Evolutionary conservation across 768 basidiomycete species (phyloP).

Genomic region (Sistotremastrum niveocremeum): DNA sequence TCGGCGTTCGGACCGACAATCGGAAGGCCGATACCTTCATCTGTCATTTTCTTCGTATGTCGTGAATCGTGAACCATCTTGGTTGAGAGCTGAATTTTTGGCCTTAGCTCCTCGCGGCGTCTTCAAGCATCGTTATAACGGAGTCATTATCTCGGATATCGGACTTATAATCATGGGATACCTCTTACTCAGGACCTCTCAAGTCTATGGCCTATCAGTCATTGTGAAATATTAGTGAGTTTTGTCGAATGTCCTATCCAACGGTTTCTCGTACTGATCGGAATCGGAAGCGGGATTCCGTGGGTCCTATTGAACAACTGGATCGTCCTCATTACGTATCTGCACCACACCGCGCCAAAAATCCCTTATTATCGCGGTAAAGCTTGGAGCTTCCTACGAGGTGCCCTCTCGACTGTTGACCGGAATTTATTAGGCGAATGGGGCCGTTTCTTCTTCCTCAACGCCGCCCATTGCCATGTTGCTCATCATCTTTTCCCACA

Average conservation of each 20-base stretch:
- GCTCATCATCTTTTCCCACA: too few species aligned
- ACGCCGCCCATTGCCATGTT: conserved; percentile 2
- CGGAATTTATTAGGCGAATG: conserved; percentile 17
- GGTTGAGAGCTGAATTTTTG: too few species aligned
- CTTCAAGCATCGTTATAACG: too few species aligned
- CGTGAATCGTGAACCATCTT: too few species aligned
- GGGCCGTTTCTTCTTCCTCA: conserved; percentile 19
- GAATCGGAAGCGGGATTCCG: too few species aligned
- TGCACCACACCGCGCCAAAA: conserved; percentile 19
- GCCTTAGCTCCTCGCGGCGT: too few species aligned
- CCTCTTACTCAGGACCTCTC: conserved; percentile 7
- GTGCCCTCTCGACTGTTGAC: conserved; percentile 17
- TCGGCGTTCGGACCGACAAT: too few species aligned
- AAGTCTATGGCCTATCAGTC: conserved; percentile 11
- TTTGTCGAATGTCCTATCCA: background rate
- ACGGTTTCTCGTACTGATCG: too few species aligned
- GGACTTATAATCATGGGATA: conserved; percentile 14
- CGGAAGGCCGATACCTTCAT: too few species aligned
- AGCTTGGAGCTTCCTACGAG: conserved; percentile 17
- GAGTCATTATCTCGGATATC: conserved; percentile 14
- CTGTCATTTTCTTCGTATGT: too few species aligned
- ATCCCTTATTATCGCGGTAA: conserved; percentile 17
- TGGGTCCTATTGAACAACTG: too few species aligned
- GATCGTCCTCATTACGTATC: conserved; percentile 14
- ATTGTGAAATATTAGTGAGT: conserved; percentile 18